Conservation (phyloP, 169 alveolate species). For the Hammondia hammondi region DNA sequence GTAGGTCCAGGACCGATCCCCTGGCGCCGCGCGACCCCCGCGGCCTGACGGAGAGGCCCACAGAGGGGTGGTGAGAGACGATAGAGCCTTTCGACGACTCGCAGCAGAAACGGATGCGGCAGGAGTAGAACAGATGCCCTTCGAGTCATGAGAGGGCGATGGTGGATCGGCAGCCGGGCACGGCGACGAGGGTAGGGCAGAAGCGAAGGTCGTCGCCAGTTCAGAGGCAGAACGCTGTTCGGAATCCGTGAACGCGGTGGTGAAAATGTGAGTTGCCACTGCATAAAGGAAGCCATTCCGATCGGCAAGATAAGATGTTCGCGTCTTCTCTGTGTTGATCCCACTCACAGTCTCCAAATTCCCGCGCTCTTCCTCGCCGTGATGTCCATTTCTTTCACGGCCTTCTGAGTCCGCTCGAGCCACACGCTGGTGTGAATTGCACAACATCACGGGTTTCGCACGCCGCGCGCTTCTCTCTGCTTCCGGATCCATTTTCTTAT, state of each 20-base stretch:
- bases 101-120: neutral
- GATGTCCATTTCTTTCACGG: neutral
- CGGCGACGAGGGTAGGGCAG: neutral
- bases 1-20: conserved; percentile 24
- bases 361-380: neutral
- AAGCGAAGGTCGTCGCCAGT: neutral
- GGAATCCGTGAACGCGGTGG: neutral
- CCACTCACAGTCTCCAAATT: neutral
- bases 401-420: neutral
- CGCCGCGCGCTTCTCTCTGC: no score
- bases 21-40: neutral
- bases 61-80: neutral
- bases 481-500: no score
- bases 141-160: neutral
- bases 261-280: neutral
- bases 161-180: neutral
- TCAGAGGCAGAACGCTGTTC: neutral
- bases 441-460: no score
- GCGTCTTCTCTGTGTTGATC: neutral
- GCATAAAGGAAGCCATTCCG: neutral
- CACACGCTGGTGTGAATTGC: no score
- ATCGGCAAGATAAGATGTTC: neutral
- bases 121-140: no score
- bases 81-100: neutral
- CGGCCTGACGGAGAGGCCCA: neutral